A percentile compares a stretch with the other conserved stretches of the same genome.
phyloP scores from a whole-genome alignment of 805 yeast genomes.

The Starmerella gropengiesseri region DNA sequence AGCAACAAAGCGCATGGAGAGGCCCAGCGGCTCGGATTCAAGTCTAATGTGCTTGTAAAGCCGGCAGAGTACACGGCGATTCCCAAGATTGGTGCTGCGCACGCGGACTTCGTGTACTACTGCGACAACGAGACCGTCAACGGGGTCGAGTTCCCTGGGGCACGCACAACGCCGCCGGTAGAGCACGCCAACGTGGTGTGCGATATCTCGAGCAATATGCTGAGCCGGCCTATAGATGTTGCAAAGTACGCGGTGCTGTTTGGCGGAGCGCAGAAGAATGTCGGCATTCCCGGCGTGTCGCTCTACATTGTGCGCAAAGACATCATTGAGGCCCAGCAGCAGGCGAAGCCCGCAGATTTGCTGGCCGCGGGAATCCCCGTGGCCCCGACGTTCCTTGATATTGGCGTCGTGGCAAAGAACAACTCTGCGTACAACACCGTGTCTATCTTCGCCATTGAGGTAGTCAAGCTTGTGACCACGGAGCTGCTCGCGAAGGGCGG shows the following conservation, averaged over 20 bases:
- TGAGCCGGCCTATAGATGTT: constrained; percentile 72
- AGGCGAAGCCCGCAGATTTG: constrained; percentile 51
- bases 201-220: constrained; percentile 87
- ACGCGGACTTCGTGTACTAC: constrained; percentile 74
- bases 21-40: constrained; percentile 71
- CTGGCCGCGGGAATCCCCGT: constrained; percentile 55
- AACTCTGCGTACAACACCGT: constrained; percentile 93
- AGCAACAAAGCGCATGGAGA: constrained; percentile 80
- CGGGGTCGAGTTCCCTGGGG: constrained; percentile 73
- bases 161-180: constrained; percentile 42
- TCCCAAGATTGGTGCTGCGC: constrained; percentile 49
- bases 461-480: constrained; percentile 66
- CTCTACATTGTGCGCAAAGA: constrained; percentile 80
- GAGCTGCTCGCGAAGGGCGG: constrained; percentile 63
- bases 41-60: constrained; percentile 58
- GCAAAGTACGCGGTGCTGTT: constrained; percentile 76
- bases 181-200: constrained; percentile 41
- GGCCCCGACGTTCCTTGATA: constrained; percentile 80
- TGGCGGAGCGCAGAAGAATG: constrained; percentile 98
- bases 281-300: constrained; percentile 93
- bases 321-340: constrained; percentile 40
- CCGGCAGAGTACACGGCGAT: constrained; percentile 57
- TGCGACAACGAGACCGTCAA: constrained; percentile 97
- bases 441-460: constrained; percentile 84
- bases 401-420: constrained; percentile 73